Conservation (phyloP, 306 rosid genomes). For the Begonia peltatifolia region DNA sequence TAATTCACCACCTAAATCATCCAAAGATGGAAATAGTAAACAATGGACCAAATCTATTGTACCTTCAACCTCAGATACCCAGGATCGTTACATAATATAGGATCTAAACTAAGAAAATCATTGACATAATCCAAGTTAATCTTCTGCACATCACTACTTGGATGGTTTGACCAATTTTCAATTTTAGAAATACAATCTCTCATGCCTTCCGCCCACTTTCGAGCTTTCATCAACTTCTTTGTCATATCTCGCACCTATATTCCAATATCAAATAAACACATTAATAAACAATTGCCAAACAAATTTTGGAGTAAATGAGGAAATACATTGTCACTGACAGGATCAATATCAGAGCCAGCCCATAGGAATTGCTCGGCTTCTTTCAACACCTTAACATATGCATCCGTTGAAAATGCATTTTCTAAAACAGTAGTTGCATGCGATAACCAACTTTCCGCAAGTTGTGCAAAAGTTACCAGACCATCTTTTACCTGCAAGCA, state of each 20-base stretch:
- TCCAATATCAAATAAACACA: constrained; percentile 13
- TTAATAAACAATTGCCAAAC: too few species aligned
- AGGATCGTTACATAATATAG: constrained; percentile 62
- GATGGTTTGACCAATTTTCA: constrained; percentile 34
- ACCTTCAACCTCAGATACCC: constrained; percentile 70
- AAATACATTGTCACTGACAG: constrained; percentile 32
- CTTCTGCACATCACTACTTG: constrained; percentile 26
- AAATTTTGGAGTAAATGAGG: too few species aligned
- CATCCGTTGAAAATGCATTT: constrained; percentile 44
- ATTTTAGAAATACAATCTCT: constrained; percentile 50
- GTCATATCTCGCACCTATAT: constrained; percentile 71
- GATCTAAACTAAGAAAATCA: constrained; percentile 40
- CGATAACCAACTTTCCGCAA: constrained; percentile 64
- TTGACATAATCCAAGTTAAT: constrained; percentile 39
- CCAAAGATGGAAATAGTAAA: constrained; percentile 8
- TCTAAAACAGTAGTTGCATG: constrained; percentile 37
- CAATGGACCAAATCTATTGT: constrained; percentile 10
- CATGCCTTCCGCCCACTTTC: constrained; percentile 69
- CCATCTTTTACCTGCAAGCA: constrained; percentile 66
- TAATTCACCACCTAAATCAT: too few species aligned
- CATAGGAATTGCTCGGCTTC: constrained; percentile 92
- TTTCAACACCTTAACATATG: constrained; percentile 37
- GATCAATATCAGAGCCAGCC: constrained; percentile 96
- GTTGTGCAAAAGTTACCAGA: constrained; percentile 38
- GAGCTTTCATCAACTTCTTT: constrained; percentile 43